Base-by-base conservation (phyloP, 306 rosid species). In the Acmispon strigosus region DNA sequence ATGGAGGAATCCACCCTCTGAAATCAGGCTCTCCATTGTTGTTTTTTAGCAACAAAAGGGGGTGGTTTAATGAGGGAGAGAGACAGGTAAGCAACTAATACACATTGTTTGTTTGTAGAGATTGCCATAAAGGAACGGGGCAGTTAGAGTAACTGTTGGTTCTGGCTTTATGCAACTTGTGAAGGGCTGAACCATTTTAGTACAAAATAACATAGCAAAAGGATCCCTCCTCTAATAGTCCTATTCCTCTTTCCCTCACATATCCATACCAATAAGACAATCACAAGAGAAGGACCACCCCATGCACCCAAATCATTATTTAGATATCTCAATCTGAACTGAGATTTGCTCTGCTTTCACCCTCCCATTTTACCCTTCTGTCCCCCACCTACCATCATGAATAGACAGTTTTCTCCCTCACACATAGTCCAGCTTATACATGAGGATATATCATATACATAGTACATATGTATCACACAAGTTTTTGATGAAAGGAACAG, bases 261-360 rank as follows among this genome's bases (percentile, higher is more conserved):
- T 72, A 66, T 64, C 47, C 37, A 78, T 60, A 47, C 80, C 82
- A 74, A 74, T 74, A 82, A 81, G 82, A 70, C 79, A 87, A 70
- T 80, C 74, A 39, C 64, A 62, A 77, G 17, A 4, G 18, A 63
- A 78, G 90, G 92, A 87, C 92, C 89, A 85, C 88, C 61, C 61
- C 24, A n/a, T n/a, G n/a, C n/a, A 12, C 47, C 32, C 61, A 81
- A 75, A 76, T 85, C 79, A 87, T 84, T 73, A 78, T 87, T 78
- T 90, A 86, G 93, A 90, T 32, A 32, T 84, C 77, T 80, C 83
- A 82, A 81, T 87, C 91, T 86, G 69, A 86, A 84, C 87, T 85
- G 86, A 80, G 96, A 89, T 89, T 80, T 81, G 8, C 78, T 78
- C 86, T 76, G 79, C 69, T 52, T 74, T 72, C 49, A 62, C 49